Conservation (phyloP, 192 early-diverging fungal genomes). For the Cladochytrium replicatum region DNA sequence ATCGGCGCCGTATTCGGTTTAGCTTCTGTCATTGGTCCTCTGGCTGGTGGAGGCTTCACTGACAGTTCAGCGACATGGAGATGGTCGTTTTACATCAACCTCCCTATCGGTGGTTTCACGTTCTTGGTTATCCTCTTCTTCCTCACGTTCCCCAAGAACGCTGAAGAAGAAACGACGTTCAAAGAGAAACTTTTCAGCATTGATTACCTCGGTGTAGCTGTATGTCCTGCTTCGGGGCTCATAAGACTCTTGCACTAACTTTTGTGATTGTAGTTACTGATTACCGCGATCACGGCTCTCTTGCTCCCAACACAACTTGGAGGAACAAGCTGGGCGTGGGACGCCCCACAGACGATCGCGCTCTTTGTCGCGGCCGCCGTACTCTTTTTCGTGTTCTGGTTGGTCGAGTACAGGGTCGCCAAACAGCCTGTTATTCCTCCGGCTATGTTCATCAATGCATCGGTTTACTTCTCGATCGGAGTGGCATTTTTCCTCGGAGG, state of each 20-base stretch:
- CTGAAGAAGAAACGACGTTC: constrained; percentile 26
- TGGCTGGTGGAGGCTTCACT: constrained; percentile 78
- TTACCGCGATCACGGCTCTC: constrained; percentile 11
- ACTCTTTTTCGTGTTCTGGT: constrained; percentile 22
- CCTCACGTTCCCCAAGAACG: constrained; percentile 33
- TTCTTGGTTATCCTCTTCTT: constrained; percentile 41
- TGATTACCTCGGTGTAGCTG: constrained; percentile 43
- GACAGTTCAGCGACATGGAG: constrained; percentile 37
- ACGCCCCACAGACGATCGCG: constrained; percentile 40
- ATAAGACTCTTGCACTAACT: no score
- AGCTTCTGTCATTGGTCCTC: constrained; percentile 67
- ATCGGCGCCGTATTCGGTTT: constrained; percentile 66
- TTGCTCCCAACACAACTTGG: constrained; percentile 13
- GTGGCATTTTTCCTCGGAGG: constrained; percentile 22
- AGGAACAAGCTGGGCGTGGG: constrained; percentile 44
- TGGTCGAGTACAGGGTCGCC: constrained; percentile 56
- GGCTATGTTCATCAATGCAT: constrained; percentile 40
- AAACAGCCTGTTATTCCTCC: constrained; percentile 57
- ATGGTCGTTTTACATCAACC: constrained; percentile 62
- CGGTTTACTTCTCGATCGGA: constrained; percentile 11
- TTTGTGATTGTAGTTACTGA: constrained; percentile 16
- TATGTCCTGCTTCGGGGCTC: no score
- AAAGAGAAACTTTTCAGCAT: constrained; percentile 41
- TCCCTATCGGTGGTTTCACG: constrained; percentile 64
- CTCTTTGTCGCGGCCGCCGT: constrained; percentile 55